Evolutionary conservation across 176 grass and related monocot species (phyloP).

Genomic region (Phoenix dactylifera): DNA sequence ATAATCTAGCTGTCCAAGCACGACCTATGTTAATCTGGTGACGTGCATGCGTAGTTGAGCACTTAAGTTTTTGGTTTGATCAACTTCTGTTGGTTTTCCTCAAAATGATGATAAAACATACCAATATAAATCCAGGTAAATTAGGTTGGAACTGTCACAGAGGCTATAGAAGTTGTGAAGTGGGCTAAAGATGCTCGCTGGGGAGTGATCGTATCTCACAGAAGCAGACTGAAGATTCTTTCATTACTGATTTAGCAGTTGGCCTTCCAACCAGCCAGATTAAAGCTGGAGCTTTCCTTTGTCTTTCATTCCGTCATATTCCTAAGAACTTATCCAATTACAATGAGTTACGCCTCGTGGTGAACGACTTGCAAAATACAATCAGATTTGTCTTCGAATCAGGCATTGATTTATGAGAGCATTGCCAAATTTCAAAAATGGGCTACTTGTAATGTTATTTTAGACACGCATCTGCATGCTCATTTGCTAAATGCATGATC

Average conservation of each 20-base stretch:
- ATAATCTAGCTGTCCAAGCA: constrained; percentile 70
- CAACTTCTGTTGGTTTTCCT: too few species aligned
- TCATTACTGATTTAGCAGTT: constrained; percentile 75
- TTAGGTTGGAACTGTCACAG: constrained; percentile 89
- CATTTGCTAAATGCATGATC: too few species aligned
- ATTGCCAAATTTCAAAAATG: too few species aligned
- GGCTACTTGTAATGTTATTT: too few species aligned
- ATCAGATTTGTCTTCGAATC: constrained; percentile 43
- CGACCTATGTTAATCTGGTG: not conserved
- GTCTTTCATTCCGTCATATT: too few species aligned
- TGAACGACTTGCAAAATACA: constrained; percentile 82
- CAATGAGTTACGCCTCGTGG: constrained; percentile 36
- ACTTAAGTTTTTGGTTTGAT: too few species aligned
- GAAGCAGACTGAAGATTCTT: constrained; percentile 77
- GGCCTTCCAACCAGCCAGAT: constrained; percentile 65
- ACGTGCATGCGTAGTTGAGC: too few species aligned
- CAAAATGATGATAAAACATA: too few species aligned
- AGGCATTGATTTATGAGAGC: too few species aligned
- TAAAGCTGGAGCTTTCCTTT: constrained; percentile 49
- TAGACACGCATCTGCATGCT: too few species aligned
- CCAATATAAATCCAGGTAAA: constrained; percentile 48
- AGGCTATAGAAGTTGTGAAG: constrained; percentile 94
- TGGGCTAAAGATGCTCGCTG: constrained; percentile 93
- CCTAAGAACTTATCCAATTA: too few species aligned
- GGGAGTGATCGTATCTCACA: constrained; percentile 79